Evolutionary conservation across 2,329 filamentous ascomycete species (phyloP), one percentile per base, ranked within the genome.

Genomic region (Pseudofabraea citricarpa): DNA sequence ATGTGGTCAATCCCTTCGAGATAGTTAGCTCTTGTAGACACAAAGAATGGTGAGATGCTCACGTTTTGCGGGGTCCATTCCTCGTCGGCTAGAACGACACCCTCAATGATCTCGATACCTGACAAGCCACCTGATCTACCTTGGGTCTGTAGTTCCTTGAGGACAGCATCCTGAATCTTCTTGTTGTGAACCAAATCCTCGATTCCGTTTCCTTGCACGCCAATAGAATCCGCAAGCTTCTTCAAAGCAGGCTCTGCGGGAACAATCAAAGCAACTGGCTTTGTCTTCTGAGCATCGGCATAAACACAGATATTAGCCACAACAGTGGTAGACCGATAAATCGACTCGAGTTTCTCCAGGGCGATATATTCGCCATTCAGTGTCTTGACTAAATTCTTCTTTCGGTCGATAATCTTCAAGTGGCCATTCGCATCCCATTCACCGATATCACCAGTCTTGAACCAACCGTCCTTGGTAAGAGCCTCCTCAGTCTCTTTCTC

Each of bases 351-450:
- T 73, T 90, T 96, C 72, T 97, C 91, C 4, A 98, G 78, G 18
- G 91, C 93, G 64, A 97, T 94, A 67, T 97, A 97, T 73, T 97
- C 91, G 55, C 91, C 91, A 48, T 90, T 90, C 52, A 88, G 79
- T 51, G 93, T 90, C 81, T 97, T 97, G 66, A 97, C 87, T 44
- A 97, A 73, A 69, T 97, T 97, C 83, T 97, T 97, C 80, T 95
- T 90, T 56, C 91, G 88, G 66, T 97, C 91, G 60, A 97, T 90
- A 63, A 97, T 84, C 56, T 75, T 79, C 53, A 97, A 68, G 63
- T 95, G 87, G 33, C 91, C 91, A 49, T 84, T 75, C 35, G 71
- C 62, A 64, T 91, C 83, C 58, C 91, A 93, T 63, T 96, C 87
- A 57, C 91, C 91, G 63, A 97, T 93, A 59, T 97, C 91, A 48